Evolutionary conservation across 805 yeast genomes (phyloP).

Genomic region (Saturnispora sanitii): DNA sequence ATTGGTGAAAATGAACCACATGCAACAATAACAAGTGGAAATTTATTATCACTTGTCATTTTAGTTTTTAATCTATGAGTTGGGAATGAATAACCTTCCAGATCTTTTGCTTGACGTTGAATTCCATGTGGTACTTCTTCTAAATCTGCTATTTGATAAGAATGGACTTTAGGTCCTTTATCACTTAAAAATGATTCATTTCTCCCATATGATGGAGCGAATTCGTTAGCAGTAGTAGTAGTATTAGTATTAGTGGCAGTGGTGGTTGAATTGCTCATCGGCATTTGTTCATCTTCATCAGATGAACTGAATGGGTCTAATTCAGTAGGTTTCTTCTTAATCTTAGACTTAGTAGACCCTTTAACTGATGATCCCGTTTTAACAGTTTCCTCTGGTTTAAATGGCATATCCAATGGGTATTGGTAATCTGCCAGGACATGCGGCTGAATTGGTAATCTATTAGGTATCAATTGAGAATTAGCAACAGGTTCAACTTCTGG

Average conservation of each 20-base stretch:
- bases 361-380: conserved; percentile 9
- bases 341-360: conserved; percentile 19
- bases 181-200: conserved; percentile 20
- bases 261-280: no score
- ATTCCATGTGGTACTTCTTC: conserved; percentile 97
- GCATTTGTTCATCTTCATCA: conserved; percentile 28
- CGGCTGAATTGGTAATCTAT: conserved; percentile 67
- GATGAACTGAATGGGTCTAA: conserved; percentile 47
- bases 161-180: conserved; percentile 34
- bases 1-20: conserved; percentile 97
- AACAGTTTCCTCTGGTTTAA: conserved; percentile 26
- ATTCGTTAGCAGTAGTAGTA: background rate
- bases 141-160: conserved; percentile 75
- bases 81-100: conserved; percentile 73
- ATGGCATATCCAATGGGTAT: conserved; percentile 64
- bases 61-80: conserved; percentile 70
- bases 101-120: conserved; percentile 68
- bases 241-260: background rate
- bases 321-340: conserved; percentile 42
- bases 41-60: conserved; percentile 62
- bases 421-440: conserved; percentile 68
- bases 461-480: conserved; percentile 61
- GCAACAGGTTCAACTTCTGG: conserved; percentile 55
- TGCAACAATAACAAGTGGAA: conserved; percentile 89
- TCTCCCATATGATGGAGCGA: conserved; percentile 21